Percentiles rank a stretch among this genome's conserved stretches.
These are phyloP conservation scores for Astragalus membranaceus DNA, from an alignment of 306 rosid genomes.

Conservation along the genomic window DNA sequence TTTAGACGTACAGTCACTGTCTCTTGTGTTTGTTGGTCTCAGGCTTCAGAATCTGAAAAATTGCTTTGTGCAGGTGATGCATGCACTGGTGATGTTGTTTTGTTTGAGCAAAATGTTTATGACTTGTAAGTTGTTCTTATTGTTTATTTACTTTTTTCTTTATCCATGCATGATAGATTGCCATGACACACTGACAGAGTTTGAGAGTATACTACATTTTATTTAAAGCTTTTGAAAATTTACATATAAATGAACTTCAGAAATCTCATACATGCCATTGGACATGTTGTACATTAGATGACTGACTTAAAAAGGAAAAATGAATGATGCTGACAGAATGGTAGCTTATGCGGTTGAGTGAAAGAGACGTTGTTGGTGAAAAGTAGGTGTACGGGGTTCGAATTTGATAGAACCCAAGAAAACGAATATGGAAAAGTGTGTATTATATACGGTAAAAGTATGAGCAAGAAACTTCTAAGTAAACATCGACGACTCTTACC, in stretches of 20 bases:
- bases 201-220: not conserved
- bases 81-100: constrained; percentile 80
- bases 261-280: constrained; percentile 7
- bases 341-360: too few species aligned
- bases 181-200: not conserved
- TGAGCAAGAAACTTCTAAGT: too few species aligned
- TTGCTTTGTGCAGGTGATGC: constrained; percentile 75
- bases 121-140: constrained; percentile 54
- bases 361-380: too few species aligned
- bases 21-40: constrained; percentile 2
- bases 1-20: not conserved
- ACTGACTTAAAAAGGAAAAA: not conserved
- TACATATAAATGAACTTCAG: not conserved
- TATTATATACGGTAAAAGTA: too few species aligned
- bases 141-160: not conserved
- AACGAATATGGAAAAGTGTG: too few species aligned
- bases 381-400: too few species aligned
- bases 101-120: constrained; percentile 86
- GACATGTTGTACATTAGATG: not conserved
- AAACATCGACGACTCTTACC: too few species aligned
- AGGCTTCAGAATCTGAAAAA: constrained; percentile 1
- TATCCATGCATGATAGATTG: not conserved
- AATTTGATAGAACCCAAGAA: too few species aligned
- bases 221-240: not conserved
- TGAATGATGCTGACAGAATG: constrained; percentile 6